Percentiles rank a stretch among this genome's conserved stretches.
phyloP scores from a whole-genome alignment of 2,329 filamentous ascomycete species.

The Cucurbitaria berberidis region DNA sequence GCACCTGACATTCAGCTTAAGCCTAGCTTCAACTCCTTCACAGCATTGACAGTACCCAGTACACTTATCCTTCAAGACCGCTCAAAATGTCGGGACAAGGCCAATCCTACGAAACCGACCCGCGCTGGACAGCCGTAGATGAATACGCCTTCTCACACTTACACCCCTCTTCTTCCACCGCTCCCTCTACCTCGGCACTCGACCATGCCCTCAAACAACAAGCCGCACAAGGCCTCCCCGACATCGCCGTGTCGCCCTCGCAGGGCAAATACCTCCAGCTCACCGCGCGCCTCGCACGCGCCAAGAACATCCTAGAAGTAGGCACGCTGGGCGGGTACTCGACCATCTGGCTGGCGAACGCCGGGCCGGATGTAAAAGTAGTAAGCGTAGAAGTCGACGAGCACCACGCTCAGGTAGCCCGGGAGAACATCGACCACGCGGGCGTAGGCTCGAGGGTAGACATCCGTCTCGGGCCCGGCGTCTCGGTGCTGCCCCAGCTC shows the following conservation, averaged over 20 bases:
- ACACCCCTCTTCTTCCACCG: slow-evolving; percentile 31
- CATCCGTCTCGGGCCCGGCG: slow-evolving; percentile 53
- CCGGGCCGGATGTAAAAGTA: slow-evolving; percentile 48
- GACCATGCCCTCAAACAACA: slow-evolving; percentile 29
- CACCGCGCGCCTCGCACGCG: slow-evolving; percentile 36
- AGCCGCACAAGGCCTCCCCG: slow-evolving; percentile 33
- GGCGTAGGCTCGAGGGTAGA: slow-evolving; percentile 53
- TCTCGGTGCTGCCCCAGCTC: slow-evolving; percentile 53
- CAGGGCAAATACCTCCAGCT: slow-evolving; percentile 46
- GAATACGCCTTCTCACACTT: slow-evolving; percentile 45
- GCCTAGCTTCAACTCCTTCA: slow-evolving; percentile 1
- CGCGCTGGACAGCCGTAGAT: slow-evolving; percentile 51
- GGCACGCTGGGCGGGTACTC: slow-evolving; percentile 63
- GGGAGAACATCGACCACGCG: slow-evolving; percentile 52
- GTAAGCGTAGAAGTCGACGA: slow-evolving; percentile 60
- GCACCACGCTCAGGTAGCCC: slow-evolving; percentile 55
- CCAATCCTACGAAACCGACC: slow-evolving; percentile 36
- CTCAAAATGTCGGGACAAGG: slow-evolving; percentile 22
- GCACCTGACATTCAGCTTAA: neutral
- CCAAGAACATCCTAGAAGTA: slow-evolving; percentile 56
- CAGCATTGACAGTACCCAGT: neutral
- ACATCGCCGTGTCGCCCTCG: slow-evolving; percentile 44
- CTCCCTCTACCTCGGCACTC: slow-evolving; percentile 35
- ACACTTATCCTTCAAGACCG: neutral
- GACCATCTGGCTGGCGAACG: slow-evolving; percentile 59